Conservation (phyloP, 1,139 yeast genomes). For the Diutina siamensis region DNA sequence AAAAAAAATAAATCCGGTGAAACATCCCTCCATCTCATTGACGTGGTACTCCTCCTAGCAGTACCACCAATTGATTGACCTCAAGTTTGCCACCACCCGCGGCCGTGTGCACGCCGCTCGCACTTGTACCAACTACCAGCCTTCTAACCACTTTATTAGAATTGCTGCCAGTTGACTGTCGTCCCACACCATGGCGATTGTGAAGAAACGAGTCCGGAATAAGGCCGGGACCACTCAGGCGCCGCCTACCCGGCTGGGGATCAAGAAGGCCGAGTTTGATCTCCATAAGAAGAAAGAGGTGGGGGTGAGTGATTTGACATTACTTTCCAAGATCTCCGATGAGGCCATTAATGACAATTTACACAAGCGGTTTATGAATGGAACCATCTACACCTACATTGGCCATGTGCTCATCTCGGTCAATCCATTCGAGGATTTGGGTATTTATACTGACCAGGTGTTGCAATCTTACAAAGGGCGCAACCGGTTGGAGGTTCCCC, state of each 20-base stretch:
- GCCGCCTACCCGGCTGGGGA: slow-evolving; percentile 50
- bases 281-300: slow-evolving; percentile 85
- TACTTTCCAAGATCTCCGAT: slow-evolving; percentile 80
- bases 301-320: slow-evolving; percentile 90
- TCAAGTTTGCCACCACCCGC: no score
- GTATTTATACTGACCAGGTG: slow-evolving; percentile 77
- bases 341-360: slow-evolving; percentile 89
- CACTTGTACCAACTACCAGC: no score
- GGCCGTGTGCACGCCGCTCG: no score
- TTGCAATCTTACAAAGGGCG: slow-evolving; percentile 77
- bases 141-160: no score
- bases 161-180: no score
- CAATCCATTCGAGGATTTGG: slow-evolving; percentile 92
- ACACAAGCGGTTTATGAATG: slow-evolving; percentile 80
- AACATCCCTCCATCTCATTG: no score
- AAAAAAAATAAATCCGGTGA: no score
- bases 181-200: slow-evolving; percentile 82
- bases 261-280: slow-evolving; percentile 90
- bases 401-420: slow-evolving; percentile 90
- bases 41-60: no score
- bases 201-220: slow-evolving; percentile 62
- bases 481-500: slow-evolving; percentile 94
- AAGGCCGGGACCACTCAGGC: slow-evolving; percentile 41
- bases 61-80: no score
- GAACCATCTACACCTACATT: slow-evolving; percentile 79